Evolutionary conservation across 768 basidiomycete genomes (phyloP), one percentile per base, ranked within the genome.

Genomic region (Postia placenta): DNA sequence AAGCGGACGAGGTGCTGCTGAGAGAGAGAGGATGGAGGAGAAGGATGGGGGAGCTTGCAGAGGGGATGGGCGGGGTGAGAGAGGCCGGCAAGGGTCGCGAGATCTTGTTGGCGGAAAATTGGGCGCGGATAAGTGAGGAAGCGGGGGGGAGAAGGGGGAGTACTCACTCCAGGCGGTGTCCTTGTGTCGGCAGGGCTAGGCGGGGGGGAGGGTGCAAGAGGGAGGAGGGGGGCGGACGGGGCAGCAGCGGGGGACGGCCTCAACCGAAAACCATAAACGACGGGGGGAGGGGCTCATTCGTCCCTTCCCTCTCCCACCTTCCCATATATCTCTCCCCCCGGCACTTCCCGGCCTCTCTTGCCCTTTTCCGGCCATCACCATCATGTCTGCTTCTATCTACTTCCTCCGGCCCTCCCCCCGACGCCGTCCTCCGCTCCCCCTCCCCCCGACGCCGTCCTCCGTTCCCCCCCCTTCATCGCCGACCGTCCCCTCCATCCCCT

Each of bases 41-140:
- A n/a, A n/a, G 54, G 65, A 55, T 52, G 56, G 56, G 49, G 53
- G 57, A 36, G 42, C 20, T 44, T 53, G 42, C 54, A 36, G 53
- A 47, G 45, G 50, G 56, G 49, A 14, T 41, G 51, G 68, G 69
- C 75, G 85, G 78, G 62, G 58, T 56, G 68, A 70, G 68, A 74
- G 85, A 78, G 71, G 82, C 85, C 86, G 85, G 76, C 83, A 90
- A 91, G 89, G 88, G 88, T 91, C 87, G 87, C 87, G 87, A 91
- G 88, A 78, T 79, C 84, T 88, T 61, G 35, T 28, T 20, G 47
- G 36, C 23, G 51, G 41, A 37, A 47, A 47, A 48, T 49, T 39
- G 51, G 52, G 24, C 24, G n/a, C 12, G 25, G 49, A 40, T 45
- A 28, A 39, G 42, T 42, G 49, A 36, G n/a, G 23, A 43, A 42